These are phyloP conservation scores for Danielia oregonensis DNA, from an alignment of 805 yeast species.

Conservation along the genomic window DNA sequence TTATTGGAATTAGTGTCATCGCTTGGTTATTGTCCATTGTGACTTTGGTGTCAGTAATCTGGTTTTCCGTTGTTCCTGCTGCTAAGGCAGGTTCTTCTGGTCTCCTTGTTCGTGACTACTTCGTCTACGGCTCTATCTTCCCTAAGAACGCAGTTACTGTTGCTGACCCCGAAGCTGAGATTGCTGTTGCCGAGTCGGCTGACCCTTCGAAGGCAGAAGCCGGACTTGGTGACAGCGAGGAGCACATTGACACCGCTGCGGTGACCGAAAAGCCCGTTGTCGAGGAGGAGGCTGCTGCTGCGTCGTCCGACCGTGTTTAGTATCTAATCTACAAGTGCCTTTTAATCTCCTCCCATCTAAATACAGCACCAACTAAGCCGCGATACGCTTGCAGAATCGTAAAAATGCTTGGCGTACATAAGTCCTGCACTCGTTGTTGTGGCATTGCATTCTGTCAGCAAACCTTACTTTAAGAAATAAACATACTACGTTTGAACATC, in stretches of 20 bases:
- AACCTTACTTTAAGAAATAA: too few species aligned
- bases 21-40: conserved; percentile 3
- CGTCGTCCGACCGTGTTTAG: too few species aligned
- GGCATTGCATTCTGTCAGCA: too few species aligned
- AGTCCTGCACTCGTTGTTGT: too few species aligned
- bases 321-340: too few species aligned
- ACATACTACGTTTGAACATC: too few species aligned
- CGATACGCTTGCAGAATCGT: too few species aligned
- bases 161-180: conserved; percentile 1
- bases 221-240: not conserved
- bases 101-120: not conserved
- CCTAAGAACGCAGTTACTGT: not conserved
- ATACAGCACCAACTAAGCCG: too few species aligned
- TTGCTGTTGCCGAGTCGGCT: not conserved
- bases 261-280: conserved; percentile 1
- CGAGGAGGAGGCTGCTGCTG: not conserved
- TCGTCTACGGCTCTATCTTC: conserved; percentile 1
- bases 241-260: conserved; percentile 1
- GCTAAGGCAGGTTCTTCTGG: not conserved
- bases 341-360: too few species aligned
- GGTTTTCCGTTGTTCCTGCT: conserved; percentile 1
- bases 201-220: not conserved
- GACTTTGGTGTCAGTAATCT: conserved; percentile 1
- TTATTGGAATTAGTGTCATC: conserved; percentile 4
- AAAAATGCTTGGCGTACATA: too few species aligned